Conservation (phyloP, 306 rosid species). For the Lathyrus tuberosus region DNA sequence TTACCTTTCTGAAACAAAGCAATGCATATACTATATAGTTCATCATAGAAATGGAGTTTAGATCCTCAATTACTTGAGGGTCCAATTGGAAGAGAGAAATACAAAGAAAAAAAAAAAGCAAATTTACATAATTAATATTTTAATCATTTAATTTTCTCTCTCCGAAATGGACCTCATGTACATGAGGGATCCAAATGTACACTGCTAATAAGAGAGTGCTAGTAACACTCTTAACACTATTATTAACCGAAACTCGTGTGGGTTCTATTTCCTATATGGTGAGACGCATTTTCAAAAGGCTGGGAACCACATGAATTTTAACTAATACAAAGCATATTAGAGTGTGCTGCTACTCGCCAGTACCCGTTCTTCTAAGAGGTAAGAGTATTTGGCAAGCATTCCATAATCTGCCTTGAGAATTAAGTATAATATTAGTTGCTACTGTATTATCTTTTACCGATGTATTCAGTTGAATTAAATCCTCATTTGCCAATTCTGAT, state of each 20-base stretch:
- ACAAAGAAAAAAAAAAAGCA: no score
- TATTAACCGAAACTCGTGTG: background rate
- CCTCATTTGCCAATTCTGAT: conserved; percentile 9
- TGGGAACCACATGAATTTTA: background rate
- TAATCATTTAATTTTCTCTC: no score
- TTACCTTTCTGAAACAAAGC: conserved; percentile 20
- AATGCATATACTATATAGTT: background rate
- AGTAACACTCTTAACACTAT: background rate
- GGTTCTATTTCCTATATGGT: background rate
- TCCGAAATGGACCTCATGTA: no score
- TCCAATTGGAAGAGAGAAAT: no score
- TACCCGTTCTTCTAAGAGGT: background rate
- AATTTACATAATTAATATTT: no score
- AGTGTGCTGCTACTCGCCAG: no score
- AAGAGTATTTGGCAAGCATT: background rate
- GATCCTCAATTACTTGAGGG: no score
- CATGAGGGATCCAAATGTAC: no score
- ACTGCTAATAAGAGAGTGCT: background rate
- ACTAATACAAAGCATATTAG: background rate
- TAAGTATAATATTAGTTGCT: conserved; percentile 10
- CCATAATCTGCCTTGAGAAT: background rate
- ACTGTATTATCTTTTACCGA: conserved; percentile 9
- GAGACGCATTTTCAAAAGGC: background rate
- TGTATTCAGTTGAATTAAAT: conserved; percentile 24
- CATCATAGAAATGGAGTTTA: background rate